Evolutionary conservation across 2,329 filamentous ascomycete genomes (phyloP).

Genomic region (Zymoseptoria tritici): DNA sequence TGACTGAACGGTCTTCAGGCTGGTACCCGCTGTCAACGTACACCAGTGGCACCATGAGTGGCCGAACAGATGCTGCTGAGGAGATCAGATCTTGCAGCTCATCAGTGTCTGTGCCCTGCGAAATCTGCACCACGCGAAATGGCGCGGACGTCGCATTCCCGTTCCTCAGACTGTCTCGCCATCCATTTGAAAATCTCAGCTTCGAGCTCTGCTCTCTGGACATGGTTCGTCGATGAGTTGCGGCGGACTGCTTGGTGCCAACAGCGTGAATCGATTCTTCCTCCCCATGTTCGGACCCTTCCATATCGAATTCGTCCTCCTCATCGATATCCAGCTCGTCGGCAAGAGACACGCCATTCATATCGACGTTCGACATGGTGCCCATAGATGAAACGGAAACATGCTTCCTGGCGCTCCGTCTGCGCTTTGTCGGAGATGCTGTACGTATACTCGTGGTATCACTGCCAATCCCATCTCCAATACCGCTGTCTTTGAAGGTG

Average conservation of each 20-base stretch:
- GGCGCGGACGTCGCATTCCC: background rate
- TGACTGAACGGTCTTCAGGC: conserved; percentile 14
- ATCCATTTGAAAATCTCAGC: background rate
- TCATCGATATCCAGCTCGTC: conserved; percentile 86
- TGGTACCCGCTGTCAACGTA: background rate
- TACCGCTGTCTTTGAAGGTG: conserved; percentile 50
- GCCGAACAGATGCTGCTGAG: background rate
- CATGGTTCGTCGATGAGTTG: conserved; percentile 9
- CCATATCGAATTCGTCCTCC: conserved; percentile 56
- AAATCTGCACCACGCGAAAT: background rate
- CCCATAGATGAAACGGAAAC: conserved; percentile 17
- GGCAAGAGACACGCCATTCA: conserved; percentile 63
- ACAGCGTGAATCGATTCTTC: conserved; percentile 48
- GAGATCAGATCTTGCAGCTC: conserved; percentile 1
- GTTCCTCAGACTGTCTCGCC: background rate
- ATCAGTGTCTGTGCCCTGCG: conserved; percentile 6
- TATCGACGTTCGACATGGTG: conserved; percentile 28
- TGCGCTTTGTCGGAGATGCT: conserved; percentile 17
- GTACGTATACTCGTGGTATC: conserved; percentile 66
- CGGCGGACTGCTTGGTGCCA: conserved; percentile 32
- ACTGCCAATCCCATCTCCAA: conserved; percentile 43
- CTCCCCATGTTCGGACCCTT: conserved; percentile 54
- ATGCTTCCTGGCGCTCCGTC: conserved; percentile 26
- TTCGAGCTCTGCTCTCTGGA: conserved; percentile 7
- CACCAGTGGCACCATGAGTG: background rate